Evolutionary conservation across 202 grass and related monocot species (phyloP), one percentile per base, ranked within the genome.

Genomic region (Zoysia matrella): DNA sequence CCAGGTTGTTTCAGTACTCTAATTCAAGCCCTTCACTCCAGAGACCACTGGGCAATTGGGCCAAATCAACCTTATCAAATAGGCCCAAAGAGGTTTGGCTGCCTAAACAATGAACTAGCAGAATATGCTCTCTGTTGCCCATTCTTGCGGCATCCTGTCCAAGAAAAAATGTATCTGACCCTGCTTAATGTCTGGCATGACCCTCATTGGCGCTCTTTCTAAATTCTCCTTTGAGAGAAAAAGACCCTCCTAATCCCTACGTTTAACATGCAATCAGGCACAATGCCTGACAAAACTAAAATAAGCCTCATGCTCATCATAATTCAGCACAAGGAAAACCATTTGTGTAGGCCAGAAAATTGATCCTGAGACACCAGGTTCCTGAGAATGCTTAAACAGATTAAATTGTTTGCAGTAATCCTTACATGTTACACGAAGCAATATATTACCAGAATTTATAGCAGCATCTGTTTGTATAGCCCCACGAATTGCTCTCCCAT

Each of bases 391-490:
- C 42, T 67, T 47, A 52, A 60, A 52, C 6, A 49, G 48, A 49
- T 41, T 48, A 65, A 72, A 48, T 15, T 67, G 72, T 22, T 79
- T 42, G 3, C 3, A 58, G 42, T 48, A 69, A 60, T 15, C 9
- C 44, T 10, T 41, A 55, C 47, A 70, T 63, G 7, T 47, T 78
- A 91, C 67, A 36, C n/a, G 47, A 63, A 83, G 76, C 49, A 81
- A 54, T 1, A 44, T 4, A 61, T 70, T 93, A 97, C 94, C 94
- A 82, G 94, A 65, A 86, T 97, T 97, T 77, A 94, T 94, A 88
- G 94, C 91, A 88, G 94, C 87, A 84, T 97, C 94, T 83, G 89
- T 97, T 82, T 97, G 94, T 82, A 97, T 94, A 43, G 77, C 91
- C 54, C 91, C 91, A 82, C 72, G 79, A 70, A 97, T 94, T 2